A percentile compares a stretch with the other conserved stretches of the same genome.
Evolutionary conservation across 345 rosid species (phyloP).

Genomic region (Pugionium dolabratum): DNA sequence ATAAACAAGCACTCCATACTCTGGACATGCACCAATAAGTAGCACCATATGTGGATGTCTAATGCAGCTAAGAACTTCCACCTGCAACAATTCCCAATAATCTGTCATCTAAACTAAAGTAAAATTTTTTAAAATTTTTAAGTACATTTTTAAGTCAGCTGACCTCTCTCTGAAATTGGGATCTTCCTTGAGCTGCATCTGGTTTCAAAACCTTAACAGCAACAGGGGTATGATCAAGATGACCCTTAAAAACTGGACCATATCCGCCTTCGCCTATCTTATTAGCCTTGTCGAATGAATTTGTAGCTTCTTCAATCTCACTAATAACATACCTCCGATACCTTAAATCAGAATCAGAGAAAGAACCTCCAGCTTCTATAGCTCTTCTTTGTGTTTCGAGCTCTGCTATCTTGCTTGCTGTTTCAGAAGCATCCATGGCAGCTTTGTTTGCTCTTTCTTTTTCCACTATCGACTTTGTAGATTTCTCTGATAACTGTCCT

Average conservation of each 20-base stretch:
- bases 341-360: conserved; percentile 44
- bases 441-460: conserved; percentile 65
- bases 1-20: conserved; percentile 80
- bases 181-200: too few species aligned
- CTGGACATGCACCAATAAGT: conserved; percentile 94
- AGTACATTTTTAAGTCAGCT: conserved; percentile 18
- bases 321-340: conserved; percentile 73
- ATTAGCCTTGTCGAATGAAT: conserved; percentile 48
- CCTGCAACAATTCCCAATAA: conserved; percentile 43
- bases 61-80: conserved; percentile 85
- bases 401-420: conserved; percentile 62
- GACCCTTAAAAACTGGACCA: too few species aligned
- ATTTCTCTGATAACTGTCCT: conserved; percentile 60
- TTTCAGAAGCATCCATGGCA: conserved; percentile 68
- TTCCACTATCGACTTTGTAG: conserved; percentile 54
- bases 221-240: too few species aligned
- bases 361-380: conserved; percentile 41
- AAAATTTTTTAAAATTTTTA: background rate
- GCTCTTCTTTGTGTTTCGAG: conserved; percentile 59
- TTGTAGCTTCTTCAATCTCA: conserved; percentile 81
- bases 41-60: conserved; percentile 98
- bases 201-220: too few species aligned
- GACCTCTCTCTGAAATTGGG: conserved; percentile 59
- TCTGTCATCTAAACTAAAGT: conserved; percentile 10
- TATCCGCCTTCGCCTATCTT: conserved; percentile 41